Conservation (phyloP, 2,329 filamentous ascomycete species). For the Botrytis elliptica region DNA sequence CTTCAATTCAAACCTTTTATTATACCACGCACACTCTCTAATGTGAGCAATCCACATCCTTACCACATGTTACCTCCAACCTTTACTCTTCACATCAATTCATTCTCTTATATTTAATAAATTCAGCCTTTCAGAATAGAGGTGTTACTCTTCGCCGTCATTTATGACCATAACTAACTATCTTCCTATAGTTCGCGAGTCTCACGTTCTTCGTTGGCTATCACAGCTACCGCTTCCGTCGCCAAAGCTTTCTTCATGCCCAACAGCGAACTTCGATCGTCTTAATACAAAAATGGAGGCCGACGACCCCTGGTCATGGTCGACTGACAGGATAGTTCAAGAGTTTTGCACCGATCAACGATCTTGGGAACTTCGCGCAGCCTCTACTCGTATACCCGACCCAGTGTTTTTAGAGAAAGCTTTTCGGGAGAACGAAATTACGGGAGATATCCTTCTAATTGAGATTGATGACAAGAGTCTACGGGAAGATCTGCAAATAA, state of each 20-base stretch:
- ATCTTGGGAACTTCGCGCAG: conserved; percentile 47
- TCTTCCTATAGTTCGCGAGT: background rate
- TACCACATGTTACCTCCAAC: background rate
- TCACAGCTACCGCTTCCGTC: background rate
- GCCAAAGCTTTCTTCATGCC: background rate
- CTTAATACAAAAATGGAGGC: conserved; percentile 32
- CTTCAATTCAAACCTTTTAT: background rate
- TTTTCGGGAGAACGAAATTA: conserved; percentile 60
- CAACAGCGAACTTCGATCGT: background rate
- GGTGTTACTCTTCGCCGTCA: background rate
- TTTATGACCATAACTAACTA: conserved; percentile 15
- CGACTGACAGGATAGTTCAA: conserved; percentile 61
- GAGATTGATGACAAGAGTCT: conserved; percentile 31
- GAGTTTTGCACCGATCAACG: conserved; percentile 59
- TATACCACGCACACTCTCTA: background rate
- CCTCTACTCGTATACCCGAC: conserved; percentile 46
- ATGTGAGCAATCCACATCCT: background rate
- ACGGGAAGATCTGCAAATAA: conserved; percentile 33
- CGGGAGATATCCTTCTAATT: conserved; percentile 31
- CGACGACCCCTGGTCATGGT: conserved; percentile 74
- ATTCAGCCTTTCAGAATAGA: background rate
- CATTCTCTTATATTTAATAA: background rate
- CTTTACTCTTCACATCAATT: background rate
- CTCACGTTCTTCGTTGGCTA: conserved; percentile 12
- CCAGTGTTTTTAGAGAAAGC: conserved; percentile 50